Evolutionary conservation across 805 yeast species (phyloP), one percentile per base, ranked within the genome.

Genomic region (Lipomyces yamanashiensis): DNA sequence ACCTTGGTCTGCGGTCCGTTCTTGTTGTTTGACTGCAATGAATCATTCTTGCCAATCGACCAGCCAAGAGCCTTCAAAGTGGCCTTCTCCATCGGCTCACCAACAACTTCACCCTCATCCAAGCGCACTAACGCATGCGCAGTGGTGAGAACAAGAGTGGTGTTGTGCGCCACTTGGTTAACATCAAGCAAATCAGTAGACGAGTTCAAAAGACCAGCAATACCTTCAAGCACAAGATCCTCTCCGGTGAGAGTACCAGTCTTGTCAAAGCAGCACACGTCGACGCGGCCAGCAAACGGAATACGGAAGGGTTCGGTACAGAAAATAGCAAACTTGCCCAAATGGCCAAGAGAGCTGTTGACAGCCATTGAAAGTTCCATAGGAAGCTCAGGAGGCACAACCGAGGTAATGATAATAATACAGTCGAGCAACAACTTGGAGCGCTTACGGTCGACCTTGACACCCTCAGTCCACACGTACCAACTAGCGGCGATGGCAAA

Each of bases 281-380:
- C 99, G 65, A 95, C 86, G 80, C 98, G 87, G 72, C 99, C 99
- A 61, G 98, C 99, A 74, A 89, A 85, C 59, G 99, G 98, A 70
- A 95, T 92, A 80, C 99, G 85, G 81, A 95, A 95, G 17, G 99
- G 99, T 77, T 95, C 99, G 49, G 99, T 95, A 81, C 99, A 95
- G 80, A 89, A 95, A 67, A 95, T 87, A 75, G 87, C 92, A 75
- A 82, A 87, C 77, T 95, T 95, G 71, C 89, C 86, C 69, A 95
- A 82, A 2, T 98, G 92, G 63, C 92, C 85, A 75, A 95, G 81
- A 7, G 98, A 92, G 44, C 89, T 83, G 78, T 95, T 95, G 47
- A 95, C 99, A 64, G 99, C 98, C 93, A 95, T 88, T 13, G 99
- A 95, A 72, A 95, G 84, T 80, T 95, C 99, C 98, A 95, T 95